A percentile compares a stretch with the other conserved stretches of the same genome.
Conservation (phyloP, 805 yeast species). For the Jamesozyma hellenica region DNA sequence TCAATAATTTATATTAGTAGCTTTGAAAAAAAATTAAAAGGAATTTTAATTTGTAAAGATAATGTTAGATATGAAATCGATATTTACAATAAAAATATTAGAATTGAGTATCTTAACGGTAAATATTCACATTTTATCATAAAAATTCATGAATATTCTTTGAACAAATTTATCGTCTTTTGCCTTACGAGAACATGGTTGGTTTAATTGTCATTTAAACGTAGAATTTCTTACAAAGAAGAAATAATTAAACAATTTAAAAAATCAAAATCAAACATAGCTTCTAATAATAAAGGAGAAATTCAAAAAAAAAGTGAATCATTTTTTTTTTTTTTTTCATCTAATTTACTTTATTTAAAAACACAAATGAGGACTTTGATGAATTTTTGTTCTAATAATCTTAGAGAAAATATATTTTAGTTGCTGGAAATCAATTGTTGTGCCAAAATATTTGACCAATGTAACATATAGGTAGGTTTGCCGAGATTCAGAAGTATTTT, state of each 20-base stretch:
- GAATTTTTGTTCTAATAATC: constrained; percentile 2
- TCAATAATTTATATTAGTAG: constrained; percentile 13
- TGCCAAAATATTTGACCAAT: constrained; percentile 11
- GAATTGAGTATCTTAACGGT: constrained; percentile 9
- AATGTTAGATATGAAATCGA: constrained; percentile 4
- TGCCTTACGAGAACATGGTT: constrained; percentile 9
- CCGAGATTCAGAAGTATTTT: constrained; percentile 5
- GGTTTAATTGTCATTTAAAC: constrained; percentile 7
- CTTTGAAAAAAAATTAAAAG: constrained; percentile 4
- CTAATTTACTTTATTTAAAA: constrained; percentile 1
- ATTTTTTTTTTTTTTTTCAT: background rate
- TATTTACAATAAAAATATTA: constrained; percentile 7
- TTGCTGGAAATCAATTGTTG: constrained; percentile 8
- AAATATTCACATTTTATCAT: constrained; percentile 1
- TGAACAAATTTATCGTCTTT: constrained; percentile 9
- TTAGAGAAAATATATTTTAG: constrained; percentile 9
- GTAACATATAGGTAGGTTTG: constrained; percentile 7
- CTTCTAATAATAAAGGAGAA: background rate
- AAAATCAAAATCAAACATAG: background rate
- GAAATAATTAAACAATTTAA: constrained; percentile 1
- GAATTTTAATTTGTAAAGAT: background rate
- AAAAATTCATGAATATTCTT: constrained; percentile 4
- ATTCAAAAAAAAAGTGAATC: background rate
- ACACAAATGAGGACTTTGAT: constrained; percentile 4
- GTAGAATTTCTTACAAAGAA: constrained; percentile 9